phyloP scores from a whole-genome alignment of 192 early-diverging fungal genomes.

The Coemansia sp. region DNA sequence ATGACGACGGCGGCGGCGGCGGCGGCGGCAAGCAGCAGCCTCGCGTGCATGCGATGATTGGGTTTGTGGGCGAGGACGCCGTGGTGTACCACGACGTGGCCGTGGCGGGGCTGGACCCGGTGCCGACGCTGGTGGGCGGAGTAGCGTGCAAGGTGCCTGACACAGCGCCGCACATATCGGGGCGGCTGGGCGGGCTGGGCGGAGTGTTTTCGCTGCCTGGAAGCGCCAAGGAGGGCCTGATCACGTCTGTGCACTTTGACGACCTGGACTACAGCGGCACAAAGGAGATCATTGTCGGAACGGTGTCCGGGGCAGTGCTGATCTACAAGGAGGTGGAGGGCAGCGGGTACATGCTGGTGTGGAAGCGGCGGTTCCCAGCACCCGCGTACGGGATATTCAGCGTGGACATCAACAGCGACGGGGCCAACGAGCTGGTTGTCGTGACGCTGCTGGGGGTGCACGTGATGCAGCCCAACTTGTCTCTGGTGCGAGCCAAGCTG shows the following conservation, averaged over 20 bases:
- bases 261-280: constrained; percentile 43
- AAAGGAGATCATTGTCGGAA: constrained; percentile 50
- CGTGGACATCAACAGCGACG: constrained; percentile 54
- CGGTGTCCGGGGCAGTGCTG: constrained; percentile 47
- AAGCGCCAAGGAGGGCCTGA: constrained; percentile 43
- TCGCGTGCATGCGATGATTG: constrained; percentile 45
- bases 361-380: constrained; percentile 51
- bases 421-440: constrained; percentile 53
- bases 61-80: constrained; percentile 54
- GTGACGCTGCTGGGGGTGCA: constrained; percentile 56
- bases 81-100: constrained; percentile 53
- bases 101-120: constrained; percentile 49
- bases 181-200: constrained; percentile 41
- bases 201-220: constrained; percentile 48
- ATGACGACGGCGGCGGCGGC: no score
- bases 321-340: constrained; percentile 45
- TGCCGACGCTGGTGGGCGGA: constrained; percentile 50
- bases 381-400: constrained; percentile 50
- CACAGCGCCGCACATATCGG: constrained; percentile 31
- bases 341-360: constrained; percentile 47
- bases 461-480: constrained; percentile 53
- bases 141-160: constrained; percentile 30
- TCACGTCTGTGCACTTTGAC: constrained; percentile 52
- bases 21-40: no score
- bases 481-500: constrained; percentile 35